Evolutionary conservation across 352 stramenopile genomes (phyloP).

Genomic region (Albugo laibachii): DNA sequence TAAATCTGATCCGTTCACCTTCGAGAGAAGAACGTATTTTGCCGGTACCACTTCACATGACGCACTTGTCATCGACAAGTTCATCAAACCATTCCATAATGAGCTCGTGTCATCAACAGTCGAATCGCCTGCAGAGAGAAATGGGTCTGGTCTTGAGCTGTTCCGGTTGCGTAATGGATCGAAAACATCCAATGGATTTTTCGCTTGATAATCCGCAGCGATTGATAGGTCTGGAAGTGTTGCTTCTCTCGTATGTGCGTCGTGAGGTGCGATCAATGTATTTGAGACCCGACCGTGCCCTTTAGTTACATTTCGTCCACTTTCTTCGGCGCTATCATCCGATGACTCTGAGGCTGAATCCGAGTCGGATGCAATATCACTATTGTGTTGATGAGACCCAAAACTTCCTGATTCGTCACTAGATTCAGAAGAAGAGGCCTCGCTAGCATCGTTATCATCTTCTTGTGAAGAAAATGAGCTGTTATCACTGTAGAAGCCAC

Average conservation of each 20-base stretch:
- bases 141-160: neutral
- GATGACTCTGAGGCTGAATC: slow-evolving; percentile 22
- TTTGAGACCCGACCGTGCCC: slow-evolving; percentile 1
- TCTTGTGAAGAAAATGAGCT: too few relatives aligned
- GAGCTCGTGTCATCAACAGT: neutral
- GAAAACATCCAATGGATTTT: slow-evolving; percentile 19
- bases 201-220: slow-evolving; percentile 8
- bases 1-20: slow-evolving; percentile 27
- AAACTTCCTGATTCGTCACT: slow-evolving; percentile 14
- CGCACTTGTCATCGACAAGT: slow-evolving; percentile 25
- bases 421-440: slow-evolving; percentile 14
- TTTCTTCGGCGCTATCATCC: slow-evolving; percentile 21
- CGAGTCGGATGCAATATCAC: slow-evolving; percentile 12
- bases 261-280: neutral
- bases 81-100: slow-evolving; percentile 37
- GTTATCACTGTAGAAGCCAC: too few relatives aligned
- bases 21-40: slow-evolving; percentile 29
- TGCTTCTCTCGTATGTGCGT: neutral
- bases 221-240: neutral
- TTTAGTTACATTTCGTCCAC: neutral
- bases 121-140: neutral
- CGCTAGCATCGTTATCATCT: slow-evolving; percentile 2
- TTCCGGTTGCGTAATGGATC: slow-evolving; percentile 17
- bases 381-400: slow-evolving; percentile 3
- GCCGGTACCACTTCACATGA: slow-evolving; percentile 11